phyloP scores from a whole-genome alignment of 805 yeast species.

The Yarrowia sp. region DNA sequence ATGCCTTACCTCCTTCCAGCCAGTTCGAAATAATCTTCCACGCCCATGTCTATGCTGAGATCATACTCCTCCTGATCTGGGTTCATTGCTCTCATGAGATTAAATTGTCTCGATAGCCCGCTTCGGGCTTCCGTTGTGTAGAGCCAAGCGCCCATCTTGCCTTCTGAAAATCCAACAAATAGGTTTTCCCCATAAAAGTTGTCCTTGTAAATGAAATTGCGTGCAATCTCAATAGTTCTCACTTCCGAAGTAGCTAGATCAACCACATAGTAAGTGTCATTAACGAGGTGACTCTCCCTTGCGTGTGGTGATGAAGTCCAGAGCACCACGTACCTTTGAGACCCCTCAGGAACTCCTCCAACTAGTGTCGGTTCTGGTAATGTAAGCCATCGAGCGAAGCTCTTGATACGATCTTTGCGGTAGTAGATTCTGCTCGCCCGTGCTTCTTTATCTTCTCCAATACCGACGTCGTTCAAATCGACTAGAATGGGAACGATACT shows the following conservation, averaged over 20 bases:
- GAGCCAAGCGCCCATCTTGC: conserved; percentile 1
- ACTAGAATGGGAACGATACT: not conserved
- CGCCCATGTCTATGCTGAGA: not conserved
- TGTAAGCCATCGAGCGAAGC: too few relatives aligned
- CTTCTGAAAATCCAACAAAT: not conserved
- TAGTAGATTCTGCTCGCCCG: not conserved
- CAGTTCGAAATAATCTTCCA: conserved; percentile 5
- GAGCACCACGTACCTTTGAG: not conserved
- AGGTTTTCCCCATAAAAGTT: not conserved
- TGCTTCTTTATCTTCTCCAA: not conserved
- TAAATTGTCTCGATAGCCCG: not conserved
- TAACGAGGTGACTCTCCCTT: not conserved
- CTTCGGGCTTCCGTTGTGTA: not conserved
- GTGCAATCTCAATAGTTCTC: too few relatives aligned
- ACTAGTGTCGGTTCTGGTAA: too few relatives aligned
- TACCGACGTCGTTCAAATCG: not conserved
- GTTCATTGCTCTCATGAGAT: not conserved
- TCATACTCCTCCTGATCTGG: not conserved
- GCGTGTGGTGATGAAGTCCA: too few relatives aligned
- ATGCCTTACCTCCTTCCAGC: too few relatives aligned
- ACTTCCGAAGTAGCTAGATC: not conserved
- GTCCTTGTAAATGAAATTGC: too few relatives aligned
- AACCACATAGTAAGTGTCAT: too few relatives aligned
- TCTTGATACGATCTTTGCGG: not conserved
- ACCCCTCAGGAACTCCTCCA: not conserved